phyloP scores from a whole-genome alignment of 2,329 filamentous ascomycete genomes.

The Daldinia sp. region DNA sequence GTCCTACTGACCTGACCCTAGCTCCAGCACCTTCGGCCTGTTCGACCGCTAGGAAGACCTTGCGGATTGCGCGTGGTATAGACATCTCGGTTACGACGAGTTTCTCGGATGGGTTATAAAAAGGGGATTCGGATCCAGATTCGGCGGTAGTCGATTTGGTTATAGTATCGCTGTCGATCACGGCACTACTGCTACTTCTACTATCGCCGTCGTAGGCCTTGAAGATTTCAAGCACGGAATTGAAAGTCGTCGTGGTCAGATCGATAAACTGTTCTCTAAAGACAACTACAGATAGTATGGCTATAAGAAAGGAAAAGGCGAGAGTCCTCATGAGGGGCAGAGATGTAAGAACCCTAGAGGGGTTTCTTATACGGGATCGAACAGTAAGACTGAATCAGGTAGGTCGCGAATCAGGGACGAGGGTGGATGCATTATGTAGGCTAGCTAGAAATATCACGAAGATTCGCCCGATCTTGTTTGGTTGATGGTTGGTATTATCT shows the following conservation, averaged over 20 bases:
- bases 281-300: slow-evolving; percentile 49
- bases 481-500: too few relatives aligned
- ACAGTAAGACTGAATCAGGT: slow-evolving; percentile 30
- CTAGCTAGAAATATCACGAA: slow-evolving; percentile 38
- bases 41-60: slow-evolving; percentile 84
- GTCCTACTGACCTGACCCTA: slow-evolving; percentile 46
- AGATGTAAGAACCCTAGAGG: slow-evolving; percentile 10
- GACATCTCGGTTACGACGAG: slow-evolving; percentile 64
- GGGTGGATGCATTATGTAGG: slow-evolving; percentile 37
- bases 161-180: slow-evolving; percentile 17
- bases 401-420: slow-evolving; percentile 28
- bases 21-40: slow-evolving; percentile 90
- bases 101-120: slow-evolving; percentile 42
- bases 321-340: slow-evolving; percentile 50
- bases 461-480: slow-evolving; percentile 24
- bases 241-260: slow-evolving; percentile 38
- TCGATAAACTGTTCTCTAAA: slow-evolving; percentile 47
- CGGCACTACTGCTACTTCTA: slow-evolving; percentile 3
- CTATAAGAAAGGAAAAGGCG: slow-evolving; percentile 51
- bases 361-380: slow-evolving; percentile 25
- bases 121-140: slow-evolving; percentile 35
- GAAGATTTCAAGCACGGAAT: slow-evolving; percentile 36
- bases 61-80: slow-evolving; percentile 77
- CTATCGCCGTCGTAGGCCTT: slow-evolving; percentile 14
- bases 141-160: slow-evolving; percentile 28